Base-by-base conservation (phyloP, 1,284 basidiomycete species). In the Trichosporon sp. region DNA sequence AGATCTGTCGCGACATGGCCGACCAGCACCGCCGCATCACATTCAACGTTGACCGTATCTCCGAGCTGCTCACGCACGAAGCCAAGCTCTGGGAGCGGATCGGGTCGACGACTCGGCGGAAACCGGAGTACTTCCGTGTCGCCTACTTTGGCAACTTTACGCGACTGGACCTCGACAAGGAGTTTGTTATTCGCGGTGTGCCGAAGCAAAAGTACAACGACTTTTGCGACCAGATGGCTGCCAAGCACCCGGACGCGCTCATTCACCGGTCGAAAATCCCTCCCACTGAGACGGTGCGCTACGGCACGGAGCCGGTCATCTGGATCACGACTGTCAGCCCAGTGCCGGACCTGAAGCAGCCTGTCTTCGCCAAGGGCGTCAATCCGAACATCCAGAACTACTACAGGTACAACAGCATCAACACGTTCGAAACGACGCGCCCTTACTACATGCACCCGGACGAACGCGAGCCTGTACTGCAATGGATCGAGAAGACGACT, bases 81-180 rank as follows among this genome's bases (percentile, higher is more conserved):
- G 92, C 93, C 13, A 88, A 88, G 27, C 85, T 95, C 7, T 85
- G 92, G 70, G 92, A 94, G 73, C 90, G 91, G 74, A 95, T 95
- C 69, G 89, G 93, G 29, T 88, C 87, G 6, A 89, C 93, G 62
- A 88, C 91, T 73, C 88, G 93, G 42, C 91, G 92, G 73, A 93
- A 93, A 77, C 88, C 92, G 6, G 92, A 94, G 75, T 98, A 96
- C 83, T 99, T 96, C 86, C 87, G 93, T 64, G 93, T 98, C 13
- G 73, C 72, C 7, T 82, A 80, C 73, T 81, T 75, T 75, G 81
- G 80, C 11, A 76, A 77, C n/a, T 77, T 81, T 69, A 73, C 76
- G 9, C 64, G 76, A n/a, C 69, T 81, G 25, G 75, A 82, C 44
- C 76, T 77, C 60, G 77, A 77, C 67, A 83, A 82, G 65, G 80